Base-by-base conservation (phyloP, 441 rosid species). In the Adansonia madagascariensis region DNA sequence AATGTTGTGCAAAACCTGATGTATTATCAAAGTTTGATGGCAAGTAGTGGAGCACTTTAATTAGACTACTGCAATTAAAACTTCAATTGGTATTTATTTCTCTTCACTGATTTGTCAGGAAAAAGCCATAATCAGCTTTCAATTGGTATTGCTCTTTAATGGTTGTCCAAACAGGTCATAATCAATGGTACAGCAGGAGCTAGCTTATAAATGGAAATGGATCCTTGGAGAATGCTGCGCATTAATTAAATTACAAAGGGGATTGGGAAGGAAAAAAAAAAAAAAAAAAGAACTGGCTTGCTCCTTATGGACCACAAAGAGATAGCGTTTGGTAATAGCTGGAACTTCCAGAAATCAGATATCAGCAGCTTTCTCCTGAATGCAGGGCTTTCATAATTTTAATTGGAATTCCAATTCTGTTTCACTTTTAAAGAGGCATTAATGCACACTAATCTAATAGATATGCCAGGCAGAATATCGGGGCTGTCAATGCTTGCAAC, bases 301-400 rank as follows among this genome's bases (percentile, higher is more conserved):
- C 27, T 72, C 57, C 14, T 20, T 44, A n/a, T 47, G 88, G 84
- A 81, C 86, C 84, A 83, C 82, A 55, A 27, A 24, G 18, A 62
- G 67, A 61, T 4, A 61, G 14, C 0, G 8, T 61, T 61, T 61
- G 66, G 31, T 10, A 6, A 11, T 27, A 61, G 3, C 31, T 0
- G 43, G 43, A 6, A 4, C 27, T 60, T 22, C 43, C 65, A 24
- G 11, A 41, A 67, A 17, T 61, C 35, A 55, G 41, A 75, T 22
- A 76, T 62, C 52, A 31, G 68, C 69, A 17, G 69, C 81, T 78
- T 74, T 77, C 27, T 78, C 56, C 20, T 41, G 77, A 74, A 74
- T 71, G 57, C 11, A 17, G 49, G 27, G 60, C 20, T 35, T 24
- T n/a, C 41, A 55, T 11, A 17, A 56, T 35, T 53, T 18, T 8